Base-by-base conservation (phyloP, 192 early-diverging fungal genomes). In the Endogone sp. region DNA sequence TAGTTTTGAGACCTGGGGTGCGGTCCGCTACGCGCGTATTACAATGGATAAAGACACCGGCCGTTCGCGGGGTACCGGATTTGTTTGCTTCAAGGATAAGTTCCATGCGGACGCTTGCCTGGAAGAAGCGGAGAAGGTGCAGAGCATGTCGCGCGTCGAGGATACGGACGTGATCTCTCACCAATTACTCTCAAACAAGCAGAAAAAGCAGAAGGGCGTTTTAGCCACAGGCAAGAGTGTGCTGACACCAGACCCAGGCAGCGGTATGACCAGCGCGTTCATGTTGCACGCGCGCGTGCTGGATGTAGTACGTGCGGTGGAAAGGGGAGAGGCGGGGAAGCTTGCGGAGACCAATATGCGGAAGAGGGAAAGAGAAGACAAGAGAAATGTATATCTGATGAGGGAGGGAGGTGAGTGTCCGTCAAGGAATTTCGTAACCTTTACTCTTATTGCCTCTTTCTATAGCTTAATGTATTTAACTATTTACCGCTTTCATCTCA, bases 11-110 rank as follows among this genome's bases (percentile, higher is more conserved):
- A 73, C 76, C 23, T 94, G 90, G 84, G 92, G 92, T 3, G 65
- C 79, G 62, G 71, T 98, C 27, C 86, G 89, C 25, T 97, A 98
- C 79, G 90, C 86, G 67, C 79, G 88, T 26, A 86, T 97, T 59
- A 94, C 93, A n/a, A 87, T 88, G 71, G 95, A 97, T 70, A 77
- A 82, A 10, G 81, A 84, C 26, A 95, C 94, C 31, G 92, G 92
- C 23, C 84, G 86, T n/a, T 91, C 93, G 22, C 88, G 92, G 6
- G 96, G 96, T 24, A 95, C 95, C n/a, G 96, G 89, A 13, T 98
- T 98, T 76, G 93, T 96, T 29, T 93, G 93, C 80, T 97, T 93
- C 81, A 79, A 75, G 70, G 79, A 88, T 27, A 73, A 84, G 30
- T 81, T 80, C 27, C 89, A 91, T 67, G 94, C 94, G 2, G 85